A percentile compares a stretch with the other conserved stretches of the same genome.
Conservation (phyloP, 768 basidiomycete species). For the Mycena vulgaris region DNA sequence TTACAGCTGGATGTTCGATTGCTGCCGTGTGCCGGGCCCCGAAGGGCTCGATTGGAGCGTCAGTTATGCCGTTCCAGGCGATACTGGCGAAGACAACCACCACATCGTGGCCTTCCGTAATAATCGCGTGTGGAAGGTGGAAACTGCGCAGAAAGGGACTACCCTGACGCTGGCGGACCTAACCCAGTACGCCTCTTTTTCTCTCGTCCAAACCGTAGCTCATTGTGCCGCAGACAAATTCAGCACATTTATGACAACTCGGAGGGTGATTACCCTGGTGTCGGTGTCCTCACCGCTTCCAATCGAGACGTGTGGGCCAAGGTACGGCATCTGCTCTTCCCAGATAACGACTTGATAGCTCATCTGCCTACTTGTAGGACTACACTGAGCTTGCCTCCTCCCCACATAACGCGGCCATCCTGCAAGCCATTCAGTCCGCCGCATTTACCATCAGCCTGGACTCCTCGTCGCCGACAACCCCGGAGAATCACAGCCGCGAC, state of each 20-base stretch:
- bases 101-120: conserved; percentile 91
- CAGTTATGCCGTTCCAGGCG: conserved; percentile 72
- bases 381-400: conserved; percentile 73
- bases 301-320: conserved; percentile 90
- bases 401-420: conserved; percentile 72
- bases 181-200: conserved; percentile 62
- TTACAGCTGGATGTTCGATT: conserved; percentile 88
- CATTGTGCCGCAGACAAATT: conserved; percentile 70
- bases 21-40: conserved; percentile 83
- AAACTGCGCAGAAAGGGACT: conserved; percentile 66
- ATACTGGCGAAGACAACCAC: conserved; percentile 70
- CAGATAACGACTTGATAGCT: neutral
- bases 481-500: conserved; percentile 74
- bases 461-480: conserved; percentile 63
- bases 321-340: neutral
- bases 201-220: neutral
- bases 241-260: conserved; percentile 80
- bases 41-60: conserved; percentile 85
- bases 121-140: conserved; percentile 88
- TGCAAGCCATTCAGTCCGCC: conserved; percentile 85
- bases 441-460: conserved; percentile 91
- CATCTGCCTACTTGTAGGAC: conserved; percentile 48
- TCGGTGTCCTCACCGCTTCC: conserved; percentile 84
- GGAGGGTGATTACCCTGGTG: conserved; percentile 72
- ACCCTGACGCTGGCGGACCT: conserved; percentile 78